phyloP scores from a whole-genome alignment of 73 alveolate species.

The Stentor roeselii region DNA sequence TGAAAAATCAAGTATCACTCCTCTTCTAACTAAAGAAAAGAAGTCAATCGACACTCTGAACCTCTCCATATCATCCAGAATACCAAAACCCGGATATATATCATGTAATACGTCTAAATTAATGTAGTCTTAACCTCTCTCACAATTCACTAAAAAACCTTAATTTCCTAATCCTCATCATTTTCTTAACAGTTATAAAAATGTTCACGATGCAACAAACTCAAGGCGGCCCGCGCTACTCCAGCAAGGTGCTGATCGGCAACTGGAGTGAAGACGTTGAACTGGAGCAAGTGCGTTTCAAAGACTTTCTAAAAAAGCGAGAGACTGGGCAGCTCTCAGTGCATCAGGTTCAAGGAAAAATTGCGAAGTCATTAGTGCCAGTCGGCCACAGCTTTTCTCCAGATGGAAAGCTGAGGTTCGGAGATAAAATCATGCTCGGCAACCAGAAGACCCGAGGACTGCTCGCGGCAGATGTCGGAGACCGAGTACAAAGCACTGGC shows the following conservation, averaged over 20 bases:
- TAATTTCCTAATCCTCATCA: too few relatives aligned
- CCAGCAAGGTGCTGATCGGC: conserved; percentile 71
- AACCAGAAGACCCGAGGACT: conserved; percentile 66
- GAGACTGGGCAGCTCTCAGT: conserved; percentile 50
- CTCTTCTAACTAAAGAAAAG: too few relatives aligned
- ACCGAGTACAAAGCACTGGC: conserved; percentile 56
- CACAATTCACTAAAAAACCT: too few relatives aligned
- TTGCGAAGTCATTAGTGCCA: conserved; percentile 33
- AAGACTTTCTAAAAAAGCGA: conserved; percentile 57
- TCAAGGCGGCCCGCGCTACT: conserved; percentile 77
- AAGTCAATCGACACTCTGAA: too few relatives aligned
- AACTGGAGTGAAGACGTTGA: conserved; percentile 87
- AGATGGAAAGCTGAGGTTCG: conserved; percentile 71
- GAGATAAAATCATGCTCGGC: conserved; percentile 67
- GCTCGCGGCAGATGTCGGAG: conserved; percentile 73
- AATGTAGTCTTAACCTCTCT: too few relatives aligned
- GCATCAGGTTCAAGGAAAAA: conserved; percentile 42
- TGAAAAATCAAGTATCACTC: too few relatives aligned
- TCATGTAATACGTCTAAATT: too few relatives aligned
- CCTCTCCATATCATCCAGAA: too few relatives aligned
- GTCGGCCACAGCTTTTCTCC: conserved; percentile 49
- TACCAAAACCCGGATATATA: too few relatives aligned
- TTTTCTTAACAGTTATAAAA: too few relatives aligned
- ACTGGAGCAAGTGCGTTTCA: conserved; percentile 58
- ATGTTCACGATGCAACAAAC: conserved; percentile 76